Conservation (phyloP, 2,329 filamentous ascomycete species). For the Zymoseptoria brevis region DNA sequence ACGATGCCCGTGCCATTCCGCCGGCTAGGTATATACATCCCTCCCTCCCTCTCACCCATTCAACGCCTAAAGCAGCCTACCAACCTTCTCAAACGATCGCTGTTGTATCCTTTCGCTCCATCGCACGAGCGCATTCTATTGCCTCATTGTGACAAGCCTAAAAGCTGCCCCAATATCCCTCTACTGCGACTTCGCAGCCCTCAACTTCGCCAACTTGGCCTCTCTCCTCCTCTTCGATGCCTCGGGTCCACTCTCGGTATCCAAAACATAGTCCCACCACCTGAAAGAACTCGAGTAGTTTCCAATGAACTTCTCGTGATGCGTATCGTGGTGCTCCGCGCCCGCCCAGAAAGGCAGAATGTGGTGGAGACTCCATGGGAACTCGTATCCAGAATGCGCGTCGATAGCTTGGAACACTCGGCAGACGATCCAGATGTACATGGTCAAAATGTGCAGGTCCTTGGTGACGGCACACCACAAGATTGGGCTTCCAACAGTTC, state of each 20-base stretch:
- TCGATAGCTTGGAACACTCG: constrained; percentile 97
- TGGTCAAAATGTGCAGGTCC: constrained; percentile 89
- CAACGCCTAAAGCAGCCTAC: not conserved
- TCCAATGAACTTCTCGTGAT: constrained; percentile 97
- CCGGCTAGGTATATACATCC: not conserved
- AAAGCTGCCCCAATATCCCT: not conserved
- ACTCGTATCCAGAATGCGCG: constrained; percentile 95
- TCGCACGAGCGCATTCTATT: not conserved
- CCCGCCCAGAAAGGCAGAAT: constrained; percentile 97
- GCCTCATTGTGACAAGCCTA: not conserved
- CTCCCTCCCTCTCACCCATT: not conserved
- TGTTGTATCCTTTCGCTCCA: not conserved
- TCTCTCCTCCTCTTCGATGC: constrained; percentile 77
- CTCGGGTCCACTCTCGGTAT: constrained; percentile 87
- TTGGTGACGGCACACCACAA: constrained; percentile 74
- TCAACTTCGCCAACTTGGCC: constrained; percentile 61
- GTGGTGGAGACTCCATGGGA: constrained; percentile 93
- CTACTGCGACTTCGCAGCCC: constrained; percentile 56
- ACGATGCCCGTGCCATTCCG: not conserved
- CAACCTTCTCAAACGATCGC: not conserved
- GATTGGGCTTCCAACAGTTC: constrained; percentile 74
- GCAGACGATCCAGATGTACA: constrained; percentile 93
- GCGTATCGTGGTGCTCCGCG: constrained; percentile 89
- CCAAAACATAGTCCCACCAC: constrained; percentile 94
- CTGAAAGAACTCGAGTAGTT: constrained; percentile 98